phyloP scores from a whole-genome alignment of 371 early-diverging fungal species.

The Mucor lusitanicus region DNA sequence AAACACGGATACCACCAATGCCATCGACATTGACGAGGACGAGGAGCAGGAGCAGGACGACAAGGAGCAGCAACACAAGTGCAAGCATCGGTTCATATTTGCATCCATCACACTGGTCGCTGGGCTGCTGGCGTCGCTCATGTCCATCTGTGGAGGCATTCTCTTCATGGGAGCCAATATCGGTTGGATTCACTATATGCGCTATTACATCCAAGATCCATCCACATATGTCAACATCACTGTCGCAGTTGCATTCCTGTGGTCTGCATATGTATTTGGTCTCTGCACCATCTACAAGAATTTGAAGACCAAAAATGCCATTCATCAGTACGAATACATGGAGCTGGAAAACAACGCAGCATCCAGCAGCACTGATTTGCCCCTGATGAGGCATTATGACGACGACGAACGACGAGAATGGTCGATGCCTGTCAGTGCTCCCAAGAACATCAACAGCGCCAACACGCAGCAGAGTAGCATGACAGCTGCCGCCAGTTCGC shows the following conservation, averaged over 20 bases:
- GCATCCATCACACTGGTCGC: conserved; percentile 37
- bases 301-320: conserved; percentile 17
- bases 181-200: conserved; percentile 40
- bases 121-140: conserved; percentile 30
- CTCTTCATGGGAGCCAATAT: conserved; percentile 41
- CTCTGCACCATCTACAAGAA: conserved; percentile 64
- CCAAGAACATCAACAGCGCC: background rate
- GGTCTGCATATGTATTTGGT: conserved; percentile 48
- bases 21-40: conserved; percentile 14
- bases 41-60: conserved; percentile 13
- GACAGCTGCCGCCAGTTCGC: background rate
- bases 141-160: conserved; percentile 39
- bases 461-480: background rate
- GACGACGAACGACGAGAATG: conserved; percentile 4
- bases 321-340: conserved; percentile 55
- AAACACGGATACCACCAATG: conserved; percentile 3
- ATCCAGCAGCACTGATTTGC: conserved; percentile 12
- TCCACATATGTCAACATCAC: conserved; percentile 37
- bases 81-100: conserved; percentile 38
- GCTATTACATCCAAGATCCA: conserved; percentile 37
- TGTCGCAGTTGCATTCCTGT: conserved; percentile 39
- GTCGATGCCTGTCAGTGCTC: background rate
- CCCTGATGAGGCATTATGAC: background rate
- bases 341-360: conserved; percentile 18
- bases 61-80: conserved; percentile 12